Conservation (phyloP, 2,329 filamentous ascomycete species). For the Mycocentrospora acerina region DNA sequence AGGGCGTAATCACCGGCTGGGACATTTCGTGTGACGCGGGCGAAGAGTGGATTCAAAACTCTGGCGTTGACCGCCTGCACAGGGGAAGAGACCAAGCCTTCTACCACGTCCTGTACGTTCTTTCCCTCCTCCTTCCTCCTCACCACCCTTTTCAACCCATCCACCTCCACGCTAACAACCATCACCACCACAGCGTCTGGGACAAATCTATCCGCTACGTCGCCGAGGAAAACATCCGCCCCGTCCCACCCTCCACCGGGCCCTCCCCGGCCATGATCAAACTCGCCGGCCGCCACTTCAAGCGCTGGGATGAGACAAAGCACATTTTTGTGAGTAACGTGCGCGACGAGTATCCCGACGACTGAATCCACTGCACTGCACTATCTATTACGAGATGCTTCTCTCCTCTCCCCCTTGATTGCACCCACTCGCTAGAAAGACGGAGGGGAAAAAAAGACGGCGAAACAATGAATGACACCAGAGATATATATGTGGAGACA, state of each 20-base stretch:
- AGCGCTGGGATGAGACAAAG: slow-evolving; percentile 69
- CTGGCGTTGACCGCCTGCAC: slow-evolving; percentile 61
- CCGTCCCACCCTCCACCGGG: slow-evolving; percentile 28
- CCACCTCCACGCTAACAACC: too few species aligned
- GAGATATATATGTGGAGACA: too few species aligned
- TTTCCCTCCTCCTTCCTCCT: slow-evolving; percentile 30
- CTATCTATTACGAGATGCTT: not conserved
- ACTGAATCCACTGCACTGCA: slow-evolving; percentile 55
- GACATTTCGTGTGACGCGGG: slow-evolving; percentile 60
- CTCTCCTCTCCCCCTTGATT: not conserved
- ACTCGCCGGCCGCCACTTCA: slow-evolving; percentile 83
- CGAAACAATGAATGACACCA: too few species aligned
- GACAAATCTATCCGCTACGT: slow-evolving; percentile 73
- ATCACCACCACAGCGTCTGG: slow-evolving; percentile 54
- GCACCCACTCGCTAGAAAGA: not conserved
- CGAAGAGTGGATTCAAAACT: slow-evolving; percentile 65
- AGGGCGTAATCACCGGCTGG: slow-evolving; percentile 89
- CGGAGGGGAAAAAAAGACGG: too few species aligned
- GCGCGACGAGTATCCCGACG: slow-evolving; percentile 80
- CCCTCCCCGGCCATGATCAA: slow-evolving; percentile 63
- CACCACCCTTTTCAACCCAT: too few species aligned
- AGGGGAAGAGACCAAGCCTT: slow-evolving; percentile 68
- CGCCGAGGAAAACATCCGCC: slow-evolving; percentile 76
- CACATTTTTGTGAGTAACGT: slow-evolving; percentile 82
- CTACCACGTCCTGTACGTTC: slow-evolving; percentile 82